These are phyloP conservation scores for Avicennia marina DNA, from an alignment of 257 asterid species.

Conservation along the genomic window DNA sequence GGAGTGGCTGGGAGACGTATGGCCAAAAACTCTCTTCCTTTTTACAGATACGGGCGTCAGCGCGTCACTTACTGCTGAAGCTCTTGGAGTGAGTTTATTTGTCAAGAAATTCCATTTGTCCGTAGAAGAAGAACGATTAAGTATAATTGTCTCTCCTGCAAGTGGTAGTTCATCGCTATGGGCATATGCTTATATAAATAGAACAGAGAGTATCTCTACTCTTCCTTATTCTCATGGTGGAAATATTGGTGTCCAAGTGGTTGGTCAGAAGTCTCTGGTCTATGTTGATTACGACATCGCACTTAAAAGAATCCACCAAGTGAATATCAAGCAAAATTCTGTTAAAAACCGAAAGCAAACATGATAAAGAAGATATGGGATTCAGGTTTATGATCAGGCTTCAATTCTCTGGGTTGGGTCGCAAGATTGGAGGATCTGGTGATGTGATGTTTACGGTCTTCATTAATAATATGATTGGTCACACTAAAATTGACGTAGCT, in stretches of 20 bases:
- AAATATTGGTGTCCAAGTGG: constrained; percentile 15
- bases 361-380: constrained; percentile 32
- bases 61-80: constrained; percentile 28
- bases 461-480: constrained; percentile 32
- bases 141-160: constrained; percentile 19
- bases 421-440: constrained; percentile 20
- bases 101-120: constrained; percentile 19
- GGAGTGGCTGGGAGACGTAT: constrained; percentile 41
- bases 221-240: constrained; percentile 15
- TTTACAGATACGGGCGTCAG: constrained; percentile 31
- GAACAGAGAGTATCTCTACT: constrained; percentile 21
- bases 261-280: constrained; percentile 24
- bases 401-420: constrained; percentile 42
- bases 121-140: constrained; percentile 11
- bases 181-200: constrained; percentile 28
- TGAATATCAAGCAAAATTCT: constrained; percentile 25
- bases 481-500: constrained; percentile 22
- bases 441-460: constrained; percentile 27
- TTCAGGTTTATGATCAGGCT: constrained; percentile 49
- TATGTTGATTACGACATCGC: constrained; percentile 36
- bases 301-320: constrained; percentile 33
- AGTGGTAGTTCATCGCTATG: constrained; percentile 1
- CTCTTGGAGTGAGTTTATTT: constrained; percentile 15
- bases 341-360: constrained; percentile 20
- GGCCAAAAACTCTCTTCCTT: constrained; percentile 6